These are phyloP conservation scores for Camelina sativa DNA, from an alignment of 345 rosid species.

Conservation along the genomic window DNA sequence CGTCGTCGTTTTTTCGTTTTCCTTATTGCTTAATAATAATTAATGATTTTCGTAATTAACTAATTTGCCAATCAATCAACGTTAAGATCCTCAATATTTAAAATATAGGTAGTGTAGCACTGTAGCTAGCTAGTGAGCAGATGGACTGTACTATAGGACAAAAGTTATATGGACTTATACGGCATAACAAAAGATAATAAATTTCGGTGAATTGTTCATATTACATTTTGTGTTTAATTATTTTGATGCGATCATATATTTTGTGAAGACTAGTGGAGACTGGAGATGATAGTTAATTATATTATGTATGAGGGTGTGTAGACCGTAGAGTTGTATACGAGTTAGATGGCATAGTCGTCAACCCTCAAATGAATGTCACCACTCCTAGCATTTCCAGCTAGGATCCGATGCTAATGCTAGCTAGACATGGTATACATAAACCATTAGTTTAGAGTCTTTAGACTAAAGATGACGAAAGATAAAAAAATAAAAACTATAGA, in stretches of 20 bases:
- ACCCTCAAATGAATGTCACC: background rate
- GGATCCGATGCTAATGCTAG: no score
- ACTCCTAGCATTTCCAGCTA: background rate
- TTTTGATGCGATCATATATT: slow-evolving; percentile 1
- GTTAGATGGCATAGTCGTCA: background rate
- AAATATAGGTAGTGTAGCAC: no score
- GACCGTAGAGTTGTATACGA: background rate
- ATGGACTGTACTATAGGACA: background rate
- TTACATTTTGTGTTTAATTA: background rate
- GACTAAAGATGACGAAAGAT: background rate
- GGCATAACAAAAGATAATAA: background rate
- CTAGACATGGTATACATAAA: background rate
- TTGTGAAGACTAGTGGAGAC: background rate
- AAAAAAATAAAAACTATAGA: background rate
- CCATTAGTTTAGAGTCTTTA: background rate
- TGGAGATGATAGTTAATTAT: background rate
- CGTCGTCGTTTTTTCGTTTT: slow-evolving; percentile 4
- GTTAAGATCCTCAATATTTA: background rate
- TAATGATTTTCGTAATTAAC: background rate
- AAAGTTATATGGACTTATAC: background rate
- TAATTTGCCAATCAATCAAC: background rate
- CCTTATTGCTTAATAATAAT: background rate
- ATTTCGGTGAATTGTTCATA: background rate
- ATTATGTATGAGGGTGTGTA: background rate
- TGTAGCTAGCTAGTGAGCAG: background rate